Evolutionary conservation across 2,329 filamentous ascomycete genomes (phyloP), one percentile per base, ranked within the genome.

Genomic region (Ramichloridium luteum): DNA sequence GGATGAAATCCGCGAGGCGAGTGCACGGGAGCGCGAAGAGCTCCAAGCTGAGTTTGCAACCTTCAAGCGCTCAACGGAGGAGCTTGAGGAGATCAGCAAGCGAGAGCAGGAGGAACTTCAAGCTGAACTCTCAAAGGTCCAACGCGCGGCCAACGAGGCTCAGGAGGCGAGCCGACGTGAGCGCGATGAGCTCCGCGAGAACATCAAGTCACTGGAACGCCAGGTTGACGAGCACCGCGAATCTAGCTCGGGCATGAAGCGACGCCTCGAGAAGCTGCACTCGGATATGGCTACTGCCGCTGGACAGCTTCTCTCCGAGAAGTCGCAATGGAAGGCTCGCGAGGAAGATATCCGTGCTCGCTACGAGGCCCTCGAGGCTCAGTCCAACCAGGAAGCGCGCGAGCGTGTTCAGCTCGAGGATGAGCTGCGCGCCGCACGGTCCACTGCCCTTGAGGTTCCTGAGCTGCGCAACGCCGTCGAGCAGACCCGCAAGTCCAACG

Each of bases 241-340:
- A 16, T 48, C 49, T 12, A 42, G 47, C 4, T 39, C 31, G 18
- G 32, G 40, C 38, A 86, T 92, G 72, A 78, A 84, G 44, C 66
- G 67, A 53, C 93, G 90, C 57, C 80, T 94, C 49, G 74, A 88
- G 46, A 75, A 75, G 37, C 65, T 98, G 23, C 86, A 96, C 57
- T 73, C 84, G 41, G 84, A 94, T 46, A 88, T 96, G 78, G 72
- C 76, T 17, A 67, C 67, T 34, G 81, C 84, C 29, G 77, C 82
- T 32, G 74, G 74, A 28, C 79, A 93, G 39, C 75, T 94, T 39
- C 76, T 80, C 13, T 75, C 81, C 47, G 86, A 96, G 51, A 88
- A 86, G 51, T 74, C 79, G 16, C 68, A 72, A 20, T 86, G 80
- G 60, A 74, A 75, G 47, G 80, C 80, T 59, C 79, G 60, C 35